Percentiles rank a stretch among this genome's conserved stretches.
phyloP scores from a whole-genome alignment of 306 rosid genomes.

The Cucurbita maxima region DNA sequence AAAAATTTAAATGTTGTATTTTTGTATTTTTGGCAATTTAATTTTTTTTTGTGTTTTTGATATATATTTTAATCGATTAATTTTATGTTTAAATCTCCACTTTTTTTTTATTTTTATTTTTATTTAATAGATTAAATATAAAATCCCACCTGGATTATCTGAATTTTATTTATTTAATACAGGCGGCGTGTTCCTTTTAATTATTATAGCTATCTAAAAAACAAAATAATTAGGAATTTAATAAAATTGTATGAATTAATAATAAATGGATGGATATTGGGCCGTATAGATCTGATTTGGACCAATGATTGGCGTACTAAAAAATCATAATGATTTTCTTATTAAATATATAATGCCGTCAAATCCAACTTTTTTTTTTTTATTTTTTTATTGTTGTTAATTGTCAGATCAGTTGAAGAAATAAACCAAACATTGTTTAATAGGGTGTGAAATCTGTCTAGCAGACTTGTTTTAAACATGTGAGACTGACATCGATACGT shows the following conservation, averaged over 20 bases:
- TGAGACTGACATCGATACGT: too few species aligned
- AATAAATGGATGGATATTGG: neutral
- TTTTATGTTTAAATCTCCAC: too few species aligned
- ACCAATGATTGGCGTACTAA: neutral
- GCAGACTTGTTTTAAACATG: too few species aligned
- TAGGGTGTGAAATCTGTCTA: too few species aligned
- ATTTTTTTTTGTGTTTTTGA: too few species aligned
- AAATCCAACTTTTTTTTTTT: neutral
- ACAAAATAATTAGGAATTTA: neutral
- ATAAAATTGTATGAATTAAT: neutral
- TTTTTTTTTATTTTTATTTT: too few species aligned
- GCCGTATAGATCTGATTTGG: neutral
- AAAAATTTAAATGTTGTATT: too few species aligned
- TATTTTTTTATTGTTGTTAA: neutral
- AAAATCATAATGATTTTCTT: neutral
- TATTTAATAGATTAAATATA: too few species aligned
- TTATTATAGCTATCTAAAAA: neutral
- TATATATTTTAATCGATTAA: too few species aligned
- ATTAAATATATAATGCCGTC: neutral
- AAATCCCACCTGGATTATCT: neutral
- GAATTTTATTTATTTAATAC: neutral
- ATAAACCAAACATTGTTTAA: fast-evolving
- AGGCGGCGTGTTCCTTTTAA: neutral
- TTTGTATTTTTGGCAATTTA: too few species aligned
- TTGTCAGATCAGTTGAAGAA: too few species aligned